Evolutionary conservation across 2,329 filamentous ascomycete genomes (phyloP).

Genomic region (Sporothrix curviconia): DNA sequence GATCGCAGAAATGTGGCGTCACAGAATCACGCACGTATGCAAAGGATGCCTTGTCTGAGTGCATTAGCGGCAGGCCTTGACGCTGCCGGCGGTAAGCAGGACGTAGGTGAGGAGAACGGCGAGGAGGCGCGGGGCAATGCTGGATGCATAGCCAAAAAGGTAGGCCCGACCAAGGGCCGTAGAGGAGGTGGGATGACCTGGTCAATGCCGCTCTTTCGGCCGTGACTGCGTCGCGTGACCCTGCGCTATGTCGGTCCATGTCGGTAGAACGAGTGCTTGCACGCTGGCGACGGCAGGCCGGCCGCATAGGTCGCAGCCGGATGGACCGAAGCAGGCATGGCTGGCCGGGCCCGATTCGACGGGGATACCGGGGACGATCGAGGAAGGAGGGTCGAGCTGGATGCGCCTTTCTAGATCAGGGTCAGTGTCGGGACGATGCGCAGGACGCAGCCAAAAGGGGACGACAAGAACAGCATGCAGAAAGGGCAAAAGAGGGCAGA

Average conservation of each 20-base stretch:
- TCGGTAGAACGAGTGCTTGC: background rate
- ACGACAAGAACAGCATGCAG: too few relatives aligned
- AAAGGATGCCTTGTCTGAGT: constrained; percentile 2
- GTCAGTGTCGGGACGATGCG: too few relatives aligned
- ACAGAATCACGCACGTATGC: constrained; percentile 23
- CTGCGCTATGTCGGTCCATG: background rate
- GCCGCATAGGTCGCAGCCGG: background rate
- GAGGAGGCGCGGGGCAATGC: constrained; percentile 50
- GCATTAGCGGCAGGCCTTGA: constrained; percentile 27
- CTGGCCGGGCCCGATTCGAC: background rate
- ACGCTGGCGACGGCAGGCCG: background rate
- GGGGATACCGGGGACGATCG: too few relatives aligned
- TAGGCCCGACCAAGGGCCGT: constrained; percentile 55
- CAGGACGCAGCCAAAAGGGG: too few relatives aligned
- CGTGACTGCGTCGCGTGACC: background rate
- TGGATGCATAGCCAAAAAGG: constrained; percentile 53
- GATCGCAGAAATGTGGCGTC: constrained; percentile 39
- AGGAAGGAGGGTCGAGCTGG: too few relatives aligned
- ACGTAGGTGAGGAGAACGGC: constrained; percentile 47
- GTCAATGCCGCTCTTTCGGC: constrained; percentile 13
- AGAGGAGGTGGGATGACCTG: constrained; percentile 42
- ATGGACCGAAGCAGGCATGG: background rate
- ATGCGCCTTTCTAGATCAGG: too few relatives aligned
- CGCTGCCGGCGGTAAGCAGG: constrained; percentile 30
- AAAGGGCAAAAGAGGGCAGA: too few relatives aligned